Base-by-base conservation (phyloP, 208 protist genomes). In the Crithidia thermophila region DNA sequence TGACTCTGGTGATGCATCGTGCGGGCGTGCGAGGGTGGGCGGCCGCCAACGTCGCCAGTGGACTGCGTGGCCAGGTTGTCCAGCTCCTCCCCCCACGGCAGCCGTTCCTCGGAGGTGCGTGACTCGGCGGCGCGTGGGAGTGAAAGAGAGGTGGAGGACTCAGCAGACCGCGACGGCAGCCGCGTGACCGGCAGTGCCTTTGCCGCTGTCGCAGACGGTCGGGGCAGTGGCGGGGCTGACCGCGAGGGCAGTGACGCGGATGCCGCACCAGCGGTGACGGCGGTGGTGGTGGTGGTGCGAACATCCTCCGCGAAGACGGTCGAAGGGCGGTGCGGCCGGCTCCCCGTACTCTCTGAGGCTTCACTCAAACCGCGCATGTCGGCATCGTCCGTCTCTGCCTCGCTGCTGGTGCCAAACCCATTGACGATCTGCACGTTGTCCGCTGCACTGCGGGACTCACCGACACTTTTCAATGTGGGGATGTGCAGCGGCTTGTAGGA, bases 11-110 rank as follows among this genome's bases (percentile, higher is more conserved):
- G 53, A 16, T 30, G 31, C 52, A 34, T n/a, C 60, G 59, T 57
- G 11, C 51, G 60, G 7, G 68, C 68, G 51, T 63, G 68, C 34
- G 60, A 67, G 18, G 60, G 68, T 25, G 60, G 59, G 27, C 60
- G 68, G 2, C 39, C 58, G 20, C 58, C 25, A 40, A n/a, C 33
- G 7, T 42, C 20, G 25, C 21, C 39, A 9, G 6, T 31, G 13
- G 47, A 37, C 7, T 28, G 40, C 10, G 30, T 49, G 20, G 14
- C 49, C n/a, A 11, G 30, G 13, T 27, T 8, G 25, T 42, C 50
- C 6, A 6, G 18, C 10, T 36, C 60, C 18, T 67, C 60, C 16
- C 11, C 27, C 39, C 57, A 49, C 30, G 25, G 5, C 20, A 4
- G 36, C 8, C 42, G 30, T 8, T 40, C 42, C 30, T 63, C 57